Conservation (phyloP, 225 moss, liverwort and hornwort genomes). For the Ulota crispa region DNA sequence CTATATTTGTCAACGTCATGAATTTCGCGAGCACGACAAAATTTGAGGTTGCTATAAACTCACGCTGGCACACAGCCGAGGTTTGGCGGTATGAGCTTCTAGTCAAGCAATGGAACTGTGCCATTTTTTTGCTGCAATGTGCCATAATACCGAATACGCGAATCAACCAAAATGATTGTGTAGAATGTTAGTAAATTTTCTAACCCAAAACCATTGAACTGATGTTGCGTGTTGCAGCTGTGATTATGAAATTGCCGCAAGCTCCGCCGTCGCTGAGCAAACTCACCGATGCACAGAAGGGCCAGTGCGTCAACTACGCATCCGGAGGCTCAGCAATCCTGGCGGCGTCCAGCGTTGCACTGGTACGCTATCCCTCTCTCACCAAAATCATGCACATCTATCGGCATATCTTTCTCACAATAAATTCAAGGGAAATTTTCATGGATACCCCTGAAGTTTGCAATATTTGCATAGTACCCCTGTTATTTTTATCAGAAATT, state of each 20-base stretch:
- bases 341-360: slow-evolving; percentile 25
- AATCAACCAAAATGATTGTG: too few species aligned
- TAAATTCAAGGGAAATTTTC: too few species aligned
- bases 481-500: too few species aligned
- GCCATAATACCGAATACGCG: background rate
- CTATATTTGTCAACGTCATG: background rate
- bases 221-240: slow-evolving; percentile 18
- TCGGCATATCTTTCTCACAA: too few species aligned
- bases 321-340: slow-evolving; percentile 50
- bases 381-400: background rate
- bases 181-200: background rate
- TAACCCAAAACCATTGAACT: background rate
- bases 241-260: slow-evolving; percentile 28
- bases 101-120: background rate
- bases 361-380: background rate
- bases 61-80: background rate
- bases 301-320: slow-evolving; percentile 38
- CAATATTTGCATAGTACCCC: too few species aligned
- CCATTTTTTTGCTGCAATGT: background rate
- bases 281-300: slow-evolving; percentile 20
- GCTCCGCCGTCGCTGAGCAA: slow-evolving; percentile 29
- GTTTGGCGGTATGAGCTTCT: background rate
- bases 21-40: background rate
- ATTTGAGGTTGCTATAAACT: background rate
- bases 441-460: too few species aligned